These are phyloP conservation scores for Fusarium udum DNA, from an alignment of 2,329 filamentous ascomycete genomes.

Conservation along the genomic window DNA sequence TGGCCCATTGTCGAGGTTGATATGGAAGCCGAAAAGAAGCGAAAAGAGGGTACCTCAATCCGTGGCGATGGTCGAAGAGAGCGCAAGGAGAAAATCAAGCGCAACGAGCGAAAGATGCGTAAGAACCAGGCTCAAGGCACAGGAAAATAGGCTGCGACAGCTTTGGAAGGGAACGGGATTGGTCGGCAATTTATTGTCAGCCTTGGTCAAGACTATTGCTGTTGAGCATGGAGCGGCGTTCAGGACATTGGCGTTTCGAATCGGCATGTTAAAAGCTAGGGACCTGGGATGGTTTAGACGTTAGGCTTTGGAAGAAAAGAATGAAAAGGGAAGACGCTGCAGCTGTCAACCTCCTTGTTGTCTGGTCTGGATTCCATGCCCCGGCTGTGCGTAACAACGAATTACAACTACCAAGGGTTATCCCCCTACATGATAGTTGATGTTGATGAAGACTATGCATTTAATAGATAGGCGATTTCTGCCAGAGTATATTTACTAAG, in stretches of 20 bases:
- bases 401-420: not conserved
- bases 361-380: slow-evolving; percentile 20
- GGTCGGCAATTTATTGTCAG: slow-evolving; percentile 8
- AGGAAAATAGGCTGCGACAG: slow-evolving; percentile 32
- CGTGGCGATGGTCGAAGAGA: slow-evolving; percentile 70
- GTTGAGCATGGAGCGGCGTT: slow-evolving; percentile 45
- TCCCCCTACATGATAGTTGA: slow-evolving; percentile 25
- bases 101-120: slow-evolving; percentile 75
- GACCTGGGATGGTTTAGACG: slow-evolving; percentile 26
- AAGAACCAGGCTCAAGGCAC: slow-evolving; percentile 65
- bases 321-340: slow-evolving; percentile 34
- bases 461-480: slow-evolving; percentile 1
- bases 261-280: slow-evolving; percentile 39
- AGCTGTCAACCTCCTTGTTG: slow-evolving; percentile 28
- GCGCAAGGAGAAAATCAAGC: slow-evolving; percentile 74
- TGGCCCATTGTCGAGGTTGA: slow-evolving; percentile 91
- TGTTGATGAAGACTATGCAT: slow-evolving; percentile 35
- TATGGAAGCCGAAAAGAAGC: slow-evolving; percentile 72
- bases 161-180: not conserved
- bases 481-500: not conserved
- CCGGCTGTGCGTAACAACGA: slow-evolving; percentile 12
- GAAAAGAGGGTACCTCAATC: slow-evolving; percentile 69
- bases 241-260: slow-evolving; percentile 43
- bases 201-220: slow-evolving; percentile 19
- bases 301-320: slow-evolving; percentile 27